Base-by-base conservation (phyloP, 2,329 filamentous ascomycete species). In the Botryotinia narcissicola region DNA sequence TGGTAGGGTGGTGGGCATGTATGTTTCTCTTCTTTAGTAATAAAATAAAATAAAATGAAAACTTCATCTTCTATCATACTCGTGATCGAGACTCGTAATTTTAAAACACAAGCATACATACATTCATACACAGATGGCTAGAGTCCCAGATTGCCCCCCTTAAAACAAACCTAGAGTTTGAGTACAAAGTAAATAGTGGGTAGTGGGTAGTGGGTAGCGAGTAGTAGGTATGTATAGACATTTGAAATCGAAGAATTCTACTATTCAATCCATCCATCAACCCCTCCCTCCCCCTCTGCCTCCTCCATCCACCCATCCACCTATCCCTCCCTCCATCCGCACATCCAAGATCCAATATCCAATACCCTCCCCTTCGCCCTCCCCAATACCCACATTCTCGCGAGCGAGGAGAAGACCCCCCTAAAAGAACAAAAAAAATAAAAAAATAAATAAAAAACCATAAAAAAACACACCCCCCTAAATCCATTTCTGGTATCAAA, bases 401-500 rank as follows among this genome's bases (percentile, higher is more conserved):
- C 46, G 3, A 48, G 8, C 2, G 44, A 48, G 44, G 22, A 48
- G 44, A 22, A 48, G 1, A 25, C 0, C 42, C 18, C 16, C 6
- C 16, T 35, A n/a, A n/a, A n/a, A n/a, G n/a, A n/a, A n/a, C 3
- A 54, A 29, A 54, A 7, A 0, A 25, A 29, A 29, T 1, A 29
- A 57, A 57, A 57, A 35, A 3, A 35, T 4, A 35, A 35, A 6
- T 35, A 35, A 4, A 35, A 35, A 35, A 35, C 35, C 0, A 35
- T 35, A 35, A 35, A 35, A 35, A 35, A 35, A 5, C 35, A 35
- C 32, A 10, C 22, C 60, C 37, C 42, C 60, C 44, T 42, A 66
- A 54, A 57, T 51, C 66, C 32, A 60, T 57, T 60, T 61, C 48
- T 73, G 71, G 71, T 73, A 73, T 73, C 71, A 68, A 42, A 8